Percentiles rank a stretch among this genome's conserved stretches.
phyloP scores from a whole-genome alignment of 2,329 filamentous ascomycete species.

The Lecanicillium sp. region DNA sequence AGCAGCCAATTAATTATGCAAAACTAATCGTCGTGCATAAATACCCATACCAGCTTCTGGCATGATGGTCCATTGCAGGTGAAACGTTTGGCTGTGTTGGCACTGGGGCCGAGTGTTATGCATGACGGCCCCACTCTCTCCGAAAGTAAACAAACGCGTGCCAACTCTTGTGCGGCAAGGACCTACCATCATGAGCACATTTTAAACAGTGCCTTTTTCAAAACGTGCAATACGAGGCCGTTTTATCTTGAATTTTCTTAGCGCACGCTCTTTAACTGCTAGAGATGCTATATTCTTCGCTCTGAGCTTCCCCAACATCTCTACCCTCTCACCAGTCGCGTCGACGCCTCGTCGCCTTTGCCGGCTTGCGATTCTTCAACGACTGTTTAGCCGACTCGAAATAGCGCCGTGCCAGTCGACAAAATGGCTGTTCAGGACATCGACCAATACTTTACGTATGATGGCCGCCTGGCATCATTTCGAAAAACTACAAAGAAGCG shows the following conservation, averaged over 20 bases:
- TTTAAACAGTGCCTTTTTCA: slow-evolving; percentile 2
- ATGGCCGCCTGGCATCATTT: slow-evolving; percentile 77
- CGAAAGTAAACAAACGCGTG: slow-evolving; percentile 25
- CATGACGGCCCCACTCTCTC: slow-evolving; percentile 8
- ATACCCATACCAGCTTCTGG: too few relatives aligned
- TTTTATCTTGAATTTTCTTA: not conserved
- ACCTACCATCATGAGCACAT: slow-evolving; percentile 3
- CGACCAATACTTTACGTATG: slow-evolving; percentile 53
- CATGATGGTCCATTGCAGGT: not conserved
- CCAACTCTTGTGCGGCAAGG: slow-evolving; percentile 2
- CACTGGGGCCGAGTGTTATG: not conserved
- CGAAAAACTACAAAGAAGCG: slow-evolving; percentile 59
- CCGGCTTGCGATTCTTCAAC: not conserved
- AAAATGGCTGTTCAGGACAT: slow-evolving; percentile 26
- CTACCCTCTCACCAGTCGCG: too few relatives aligned
- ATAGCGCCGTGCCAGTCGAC: slow-evolving; percentile 2
- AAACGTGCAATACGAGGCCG: too few relatives aligned
- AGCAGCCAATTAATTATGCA: too few relatives aligned
- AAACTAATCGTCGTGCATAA: too few relatives aligned
- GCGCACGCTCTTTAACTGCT: not conserved
- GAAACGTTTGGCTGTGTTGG: not conserved
- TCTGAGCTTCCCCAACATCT: too few relatives aligned
- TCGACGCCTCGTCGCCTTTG: too few relatives aligned
- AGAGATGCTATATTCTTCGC: too few relatives aligned
- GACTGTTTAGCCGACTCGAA: not conserved